Base-by-base conservation (phyloP, 106 monocot species). In the Amphibolis antarctica region DNA sequence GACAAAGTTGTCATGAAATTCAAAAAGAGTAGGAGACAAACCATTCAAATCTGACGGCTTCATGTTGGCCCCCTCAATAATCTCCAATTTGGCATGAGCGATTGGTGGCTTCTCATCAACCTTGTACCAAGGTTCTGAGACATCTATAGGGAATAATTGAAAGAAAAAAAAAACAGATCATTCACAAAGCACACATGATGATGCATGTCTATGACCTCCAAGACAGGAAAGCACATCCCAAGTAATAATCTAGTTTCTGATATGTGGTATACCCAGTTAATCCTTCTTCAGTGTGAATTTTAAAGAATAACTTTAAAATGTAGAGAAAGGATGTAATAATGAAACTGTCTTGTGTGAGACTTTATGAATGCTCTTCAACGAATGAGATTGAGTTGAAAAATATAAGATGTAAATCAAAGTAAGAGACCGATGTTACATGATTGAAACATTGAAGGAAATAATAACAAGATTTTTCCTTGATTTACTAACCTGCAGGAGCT, bases 31-130 rank as follows among this genome's bases (percentile, higher is more conserved):
- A 2, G 7, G 36, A 36, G 7, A 36, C 36, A 36, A 36, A 36
- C n/a, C 49, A 64, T 88, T 83, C 28, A 78, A 28, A 70, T 96
- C 96, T 28, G 96, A 86, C 36, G 96, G 89, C 69, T 90, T 90
- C 80, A 96, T 75, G 42, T 96, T 78, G 66, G 80, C 76, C 69
- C 73, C 96, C 80, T 90, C 96, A 4, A 96, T 15, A 69, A 96
- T 76, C 76, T 90, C 96, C 70, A 96, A 72, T 70, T 82, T 83
- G 10, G 59, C 86, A 73, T 74, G 67, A 51, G 84, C 96, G 44
- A 90, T 66, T 55, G 84, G 71, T 76, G 67, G 66, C 59, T 80
- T 96, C 72, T 96, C 96, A 68, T 89, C 71, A 27, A 96, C 61
- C 7, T 79, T 71, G 63, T 86, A 96, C 86, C 96, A 96, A 43